These are phyloP conservation scores for Wallacemonas sp. DNA, from an alignment of 208 protist species.

Conservation along the genomic window DNA sequence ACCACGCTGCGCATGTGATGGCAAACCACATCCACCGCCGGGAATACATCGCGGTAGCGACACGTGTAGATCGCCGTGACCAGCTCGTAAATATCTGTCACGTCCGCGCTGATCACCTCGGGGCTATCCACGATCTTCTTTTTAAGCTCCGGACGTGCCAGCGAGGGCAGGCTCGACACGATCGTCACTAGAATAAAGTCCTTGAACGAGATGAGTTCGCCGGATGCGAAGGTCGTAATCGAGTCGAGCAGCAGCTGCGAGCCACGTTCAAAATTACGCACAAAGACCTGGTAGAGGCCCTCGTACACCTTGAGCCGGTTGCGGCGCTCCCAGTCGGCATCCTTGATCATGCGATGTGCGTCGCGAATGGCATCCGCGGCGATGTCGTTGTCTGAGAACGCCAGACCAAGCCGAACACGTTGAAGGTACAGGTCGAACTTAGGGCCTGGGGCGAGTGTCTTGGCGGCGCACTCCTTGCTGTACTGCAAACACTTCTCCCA, in stretches of 20 bases:
- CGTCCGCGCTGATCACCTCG: slow-evolving; percentile 91
- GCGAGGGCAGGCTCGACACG: slow-evolving; percentile 84
- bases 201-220: slow-evolving; percentile 94
- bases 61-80: slow-evolving; percentile 95
- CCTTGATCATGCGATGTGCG: slow-evolving; percentile 94
- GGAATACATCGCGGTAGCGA: slow-evolving; percentile 94
- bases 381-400: slow-evolving; percentile 93
- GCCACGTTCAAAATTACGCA: slow-evolving; percentile 94
- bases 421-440: slow-evolving; percentile 97
- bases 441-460: slow-evolving; percentile 94
- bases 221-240: slow-evolving; percentile 97
- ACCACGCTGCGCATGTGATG: slow-evolving; percentile 89
- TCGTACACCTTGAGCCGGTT: slow-evolving; percentile 99
- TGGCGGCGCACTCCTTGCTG: slow-evolving; percentile 92
- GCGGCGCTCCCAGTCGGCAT: slow-evolving; percentile 98
- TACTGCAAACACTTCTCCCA: slow-evolving; percentile 90
- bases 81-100: slow-evolving; percentile 87
- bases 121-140: slow-evolving; percentile 88
- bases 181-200: slow-evolving; percentile 96
- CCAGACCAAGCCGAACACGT: slow-evolving; percentile 96
- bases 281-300: slow-evolving; percentile 94
- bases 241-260: slow-evolving; percentile 95
- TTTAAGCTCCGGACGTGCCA: slow-evolving; percentile 90
- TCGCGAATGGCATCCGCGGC: slow-evolving; percentile 91
- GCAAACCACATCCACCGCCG: slow-evolving; percentile 89